Conservation (phyloP, 345 rosid genomes). For the Reutealis trisperma region DNA sequence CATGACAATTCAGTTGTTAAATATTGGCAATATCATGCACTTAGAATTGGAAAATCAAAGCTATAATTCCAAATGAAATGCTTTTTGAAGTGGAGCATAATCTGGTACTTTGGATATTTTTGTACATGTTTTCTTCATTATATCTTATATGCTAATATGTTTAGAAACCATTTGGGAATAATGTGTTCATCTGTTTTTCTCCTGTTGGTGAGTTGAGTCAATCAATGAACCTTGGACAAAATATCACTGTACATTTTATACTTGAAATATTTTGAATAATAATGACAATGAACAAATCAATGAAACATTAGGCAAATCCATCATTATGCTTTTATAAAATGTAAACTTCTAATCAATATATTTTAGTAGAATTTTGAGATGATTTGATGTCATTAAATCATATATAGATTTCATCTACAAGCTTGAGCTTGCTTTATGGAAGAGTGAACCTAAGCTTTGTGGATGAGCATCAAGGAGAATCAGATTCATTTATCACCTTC, state of each 20-base stretch:
- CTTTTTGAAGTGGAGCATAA: background rate
- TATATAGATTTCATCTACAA: background rate
- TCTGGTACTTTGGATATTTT: background rate
- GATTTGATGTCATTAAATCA: background rate
- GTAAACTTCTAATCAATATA: too few relatives aligned
- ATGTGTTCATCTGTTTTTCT: background rate
- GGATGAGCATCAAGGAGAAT: background rate
- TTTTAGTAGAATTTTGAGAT: background rate
- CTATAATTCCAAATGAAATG: background rate
- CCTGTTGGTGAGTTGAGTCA: background rate
- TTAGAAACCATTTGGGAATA: background rate
- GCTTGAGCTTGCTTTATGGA: background rate
- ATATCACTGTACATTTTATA: background rate
- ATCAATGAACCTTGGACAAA: background rate
- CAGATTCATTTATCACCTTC: background rate
- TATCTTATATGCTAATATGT: background rate
- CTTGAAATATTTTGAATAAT: too few relatives aligned
- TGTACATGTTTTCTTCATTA: background rate
- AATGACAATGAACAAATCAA: too few relatives aligned
- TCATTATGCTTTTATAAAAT: background rate
- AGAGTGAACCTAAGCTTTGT: background rate
- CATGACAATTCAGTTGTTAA: background rate
- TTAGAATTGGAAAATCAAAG: background rate
- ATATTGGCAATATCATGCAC: background rate
- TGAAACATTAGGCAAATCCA: background rate